Evolutionary conservation across 2,329 filamentous ascomycete genomes (phyloP).

Genomic region (Tolypocladium amazonense): DNA sequence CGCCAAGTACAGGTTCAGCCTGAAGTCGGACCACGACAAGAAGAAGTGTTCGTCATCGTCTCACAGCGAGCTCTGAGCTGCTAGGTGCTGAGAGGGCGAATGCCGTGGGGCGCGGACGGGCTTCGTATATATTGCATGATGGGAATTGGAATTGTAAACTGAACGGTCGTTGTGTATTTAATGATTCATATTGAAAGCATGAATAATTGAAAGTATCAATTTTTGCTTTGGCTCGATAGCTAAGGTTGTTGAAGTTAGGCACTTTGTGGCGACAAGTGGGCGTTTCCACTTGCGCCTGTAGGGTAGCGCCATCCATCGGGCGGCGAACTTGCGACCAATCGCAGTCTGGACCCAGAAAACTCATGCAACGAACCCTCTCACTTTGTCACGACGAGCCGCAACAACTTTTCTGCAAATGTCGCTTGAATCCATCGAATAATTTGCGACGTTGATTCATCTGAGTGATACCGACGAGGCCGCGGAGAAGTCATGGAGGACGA

Average conservation of each 20-base stretch:
- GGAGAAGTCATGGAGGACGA: slow-evolving; percentile 59
- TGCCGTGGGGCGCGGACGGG: not conserved
- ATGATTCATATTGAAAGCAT: not conserved
- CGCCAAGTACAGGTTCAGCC: slow-evolving; percentile 49
- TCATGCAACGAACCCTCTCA: not conserved
- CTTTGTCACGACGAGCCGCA: not conserved
- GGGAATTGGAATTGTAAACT: not conserved
- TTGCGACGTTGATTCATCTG: not conserved
- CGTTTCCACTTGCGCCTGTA: not conserved
- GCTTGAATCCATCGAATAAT: too few species aligned
- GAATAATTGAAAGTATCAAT: not conserved
- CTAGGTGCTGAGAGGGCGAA: not conserved
- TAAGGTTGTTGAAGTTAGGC: not conserved
- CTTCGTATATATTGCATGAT: not conserved
- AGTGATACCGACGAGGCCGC: not conserved
- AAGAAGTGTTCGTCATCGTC: not conserved
- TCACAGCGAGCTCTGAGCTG: not conserved
- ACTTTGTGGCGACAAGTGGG: not conserved
- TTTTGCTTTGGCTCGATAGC: not conserved
- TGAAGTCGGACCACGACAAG: slow-evolving; percentile 16
- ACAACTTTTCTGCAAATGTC: not conserved
- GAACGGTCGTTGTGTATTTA: not conserved
- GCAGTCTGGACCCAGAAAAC: not conserved
- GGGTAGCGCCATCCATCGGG: not conserved
- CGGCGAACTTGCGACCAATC: not conserved